Conservation (phyloP, 2,329 filamentous ascomycete genomes). For the Huntiella moniliformis region DNA sequence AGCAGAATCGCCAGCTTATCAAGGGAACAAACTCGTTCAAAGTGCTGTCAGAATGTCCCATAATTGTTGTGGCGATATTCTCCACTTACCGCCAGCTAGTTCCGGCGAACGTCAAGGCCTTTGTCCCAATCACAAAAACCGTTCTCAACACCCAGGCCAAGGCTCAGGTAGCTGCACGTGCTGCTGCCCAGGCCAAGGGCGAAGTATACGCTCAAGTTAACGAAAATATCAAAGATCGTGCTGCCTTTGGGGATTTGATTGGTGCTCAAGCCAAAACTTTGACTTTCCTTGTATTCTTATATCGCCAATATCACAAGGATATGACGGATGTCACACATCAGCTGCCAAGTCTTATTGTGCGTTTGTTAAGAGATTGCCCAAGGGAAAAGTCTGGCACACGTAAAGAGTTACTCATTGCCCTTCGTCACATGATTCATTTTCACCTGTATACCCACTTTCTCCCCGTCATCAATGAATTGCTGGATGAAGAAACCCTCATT, state of each 20-base stretch:
- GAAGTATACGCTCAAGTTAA: conserved; percentile 85
- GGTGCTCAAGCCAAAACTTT: conserved; percentile 98
- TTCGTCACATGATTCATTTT: conserved; percentile 97
- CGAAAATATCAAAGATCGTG: conserved; percentile 79
- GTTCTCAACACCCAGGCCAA: conserved; percentile 78
- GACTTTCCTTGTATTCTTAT: conserved; percentile 89
- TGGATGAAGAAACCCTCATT: conserved; percentile 86
- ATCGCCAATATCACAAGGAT: conserved; percentile 73
- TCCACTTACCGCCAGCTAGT: conserved; percentile 75
- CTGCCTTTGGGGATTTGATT: conserved; percentile 92
- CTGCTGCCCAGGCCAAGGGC: conserved; percentile 59
- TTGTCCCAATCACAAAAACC: conserved; percentile 84
- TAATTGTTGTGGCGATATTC: conserved; percentile 96
- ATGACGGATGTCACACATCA: conserved; percentile 72
- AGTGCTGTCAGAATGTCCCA: conserved; percentile 90
- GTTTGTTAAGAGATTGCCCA: conserved; percentile 81
- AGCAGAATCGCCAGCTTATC: conserved; percentile 54
- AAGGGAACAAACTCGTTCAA: conserved; percentile 99
- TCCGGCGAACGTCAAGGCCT: conserved; percentile 67
- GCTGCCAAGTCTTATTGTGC: conserved; percentile 75
- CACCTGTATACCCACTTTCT: conserved; percentile 94
- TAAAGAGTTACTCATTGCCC: conserved; percentile 89
- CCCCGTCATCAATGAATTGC: conserved; percentile 79
- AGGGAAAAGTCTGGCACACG: conserved; percentile 82
- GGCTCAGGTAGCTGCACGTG: conserved; percentile 81